A percentile compares a stretch with the other conserved stretches of the same genome.
Conservation (phyloP, 495 filamentous ascomycete genomes). For the Penicillium taxi region DNA sequence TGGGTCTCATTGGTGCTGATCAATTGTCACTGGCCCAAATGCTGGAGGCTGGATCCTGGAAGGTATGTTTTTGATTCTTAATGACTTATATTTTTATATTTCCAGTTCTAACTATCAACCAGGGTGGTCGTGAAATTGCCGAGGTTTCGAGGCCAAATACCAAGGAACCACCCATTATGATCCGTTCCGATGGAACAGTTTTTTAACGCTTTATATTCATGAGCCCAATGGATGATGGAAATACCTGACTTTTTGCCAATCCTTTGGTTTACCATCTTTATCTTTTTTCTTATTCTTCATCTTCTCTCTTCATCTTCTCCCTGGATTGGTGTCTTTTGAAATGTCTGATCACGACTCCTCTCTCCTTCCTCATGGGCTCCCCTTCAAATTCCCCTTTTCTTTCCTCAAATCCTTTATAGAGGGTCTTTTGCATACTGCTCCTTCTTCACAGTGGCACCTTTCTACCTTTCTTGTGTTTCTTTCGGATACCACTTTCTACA, state of each 20-base stretch:
- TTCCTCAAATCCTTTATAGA: slow-evolving; percentile 7
- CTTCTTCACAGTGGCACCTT: slow-evolving; percentile 2
- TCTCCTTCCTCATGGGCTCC: slow-evolving; percentile 14
- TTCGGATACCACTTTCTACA: slow-evolving; percentile 15
- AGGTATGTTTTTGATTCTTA: slow-evolving; percentile 50
- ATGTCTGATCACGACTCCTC: slow-evolving; percentile 29
- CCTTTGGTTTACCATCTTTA: no score
- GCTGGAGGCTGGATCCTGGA: slow-evolving; percentile 69
- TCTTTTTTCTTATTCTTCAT: slow-evolving; percentile 8
- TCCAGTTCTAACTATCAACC: slow-evolving; percentile 21
- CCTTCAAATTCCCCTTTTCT: slow-evolving; percentile 9
- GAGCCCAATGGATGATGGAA: slow-evolving; percentile 23
- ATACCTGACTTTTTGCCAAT: slow-evolving; percentile 27
- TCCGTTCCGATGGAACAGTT: slow-evolving; percentile 91
- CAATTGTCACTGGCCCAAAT: slow-evolving; percentile 56
- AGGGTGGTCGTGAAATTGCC: slow-evolving; percentile 94
- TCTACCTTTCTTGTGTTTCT: slow-evolving; percentile 15
- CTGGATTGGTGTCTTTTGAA: slow-evolving; percentile 29
- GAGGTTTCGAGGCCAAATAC: slow-evolving; percentile 94
- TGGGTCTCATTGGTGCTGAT: slow-evolving; percentile 46
- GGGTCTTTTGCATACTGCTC: slow-evolving; percentile 13
- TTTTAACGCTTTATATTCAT: slow-evolving; percentile 51
- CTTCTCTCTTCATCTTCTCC: background rate
- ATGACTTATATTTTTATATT: slow-evolving; percentile 1
- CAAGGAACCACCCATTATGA: slow-evolving; percentile 93